Evolutionary conservation across 2,329 filamentous ascomycete species (phyloP).

Genomic region (Pezicula neosporulosa): DNA sequence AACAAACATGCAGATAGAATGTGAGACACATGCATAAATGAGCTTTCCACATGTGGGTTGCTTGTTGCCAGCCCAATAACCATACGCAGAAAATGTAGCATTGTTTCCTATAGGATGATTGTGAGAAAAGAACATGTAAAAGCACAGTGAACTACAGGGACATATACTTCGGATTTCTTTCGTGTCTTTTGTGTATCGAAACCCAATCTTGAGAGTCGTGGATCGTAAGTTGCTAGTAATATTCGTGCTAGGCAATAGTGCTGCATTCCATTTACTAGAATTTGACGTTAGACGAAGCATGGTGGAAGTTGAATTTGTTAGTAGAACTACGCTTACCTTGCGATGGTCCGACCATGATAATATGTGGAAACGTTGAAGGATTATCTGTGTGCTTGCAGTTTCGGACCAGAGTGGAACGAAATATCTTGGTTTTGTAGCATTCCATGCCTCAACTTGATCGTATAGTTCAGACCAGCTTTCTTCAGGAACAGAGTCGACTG

Average conservation of each 20-base stretch:
- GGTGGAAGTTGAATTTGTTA: background rate
- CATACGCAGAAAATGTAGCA: background rate
- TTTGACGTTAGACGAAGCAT: background rate
- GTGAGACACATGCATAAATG: constrained; percentile 1
- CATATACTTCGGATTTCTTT: background rate
- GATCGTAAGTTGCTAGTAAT: background rate
- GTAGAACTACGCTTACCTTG: background rate
- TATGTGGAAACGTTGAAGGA: background rate
- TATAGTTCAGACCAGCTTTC: background rate
- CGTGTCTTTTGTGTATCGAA: background rate
- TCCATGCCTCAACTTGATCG: background rate
- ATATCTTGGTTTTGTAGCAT: background rate
- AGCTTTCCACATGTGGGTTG: background rate
- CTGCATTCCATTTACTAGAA: background rate
- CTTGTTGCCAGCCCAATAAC: background rate
- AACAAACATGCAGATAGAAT: background rate
- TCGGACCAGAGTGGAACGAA: background rate
- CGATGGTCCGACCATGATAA: background rate
- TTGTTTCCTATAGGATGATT: background rate
- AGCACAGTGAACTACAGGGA: background rate
- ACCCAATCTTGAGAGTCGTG: background rate
- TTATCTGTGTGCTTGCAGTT: background rate
- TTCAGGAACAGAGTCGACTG: background rate
- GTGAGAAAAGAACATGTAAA: background rate
- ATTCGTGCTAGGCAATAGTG: constrained; percentile 1